Percentiles rank a stretch among this genome's conserved stretches.
Conservation (phyloP, 2,329 filamentous ascomycete species). For the Sporothrix humicola region DNA sequence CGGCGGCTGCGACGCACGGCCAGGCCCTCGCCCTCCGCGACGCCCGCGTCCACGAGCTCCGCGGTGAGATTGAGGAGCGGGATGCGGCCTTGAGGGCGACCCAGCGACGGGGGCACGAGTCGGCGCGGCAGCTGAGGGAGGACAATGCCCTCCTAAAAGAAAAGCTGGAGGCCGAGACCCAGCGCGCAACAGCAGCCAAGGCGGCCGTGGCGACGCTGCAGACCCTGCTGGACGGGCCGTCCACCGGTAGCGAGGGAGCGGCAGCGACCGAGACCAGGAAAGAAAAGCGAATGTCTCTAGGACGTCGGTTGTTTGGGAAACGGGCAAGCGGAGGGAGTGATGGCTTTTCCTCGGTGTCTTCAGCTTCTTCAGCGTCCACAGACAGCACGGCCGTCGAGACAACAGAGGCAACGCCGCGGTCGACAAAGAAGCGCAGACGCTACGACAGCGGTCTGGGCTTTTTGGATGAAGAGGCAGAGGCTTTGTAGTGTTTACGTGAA, state of each 20-base stretch:
- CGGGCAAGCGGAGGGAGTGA: too few species aligned
- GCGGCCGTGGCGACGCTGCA: constrained; percentile 57
- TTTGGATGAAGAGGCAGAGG: constrained; percentile 52
- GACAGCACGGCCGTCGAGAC: neutral
- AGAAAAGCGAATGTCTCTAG: constrained; percentile 8
- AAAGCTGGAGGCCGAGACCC: constrained; percentile 48
- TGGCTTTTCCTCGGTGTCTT: too few species aligned
- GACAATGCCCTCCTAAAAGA: constrained; percentile 52
- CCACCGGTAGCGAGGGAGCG: neutral
- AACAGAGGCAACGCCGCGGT: neutral
- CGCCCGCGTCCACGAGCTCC: constrained; percentile 55
- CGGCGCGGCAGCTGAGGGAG: constrained; percentile 52
- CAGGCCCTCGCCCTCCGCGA: constrained; percentile 58
- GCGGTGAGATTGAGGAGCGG: constrained; percentile 55
- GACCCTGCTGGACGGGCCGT: constrained; percentile 47
- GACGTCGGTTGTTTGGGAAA: neutral
- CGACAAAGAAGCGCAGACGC: constrained; percentile 52
- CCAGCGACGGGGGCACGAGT: constrained; percentile 45
- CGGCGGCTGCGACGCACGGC: constrained; percentile 52
- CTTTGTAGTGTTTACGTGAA: neutral
- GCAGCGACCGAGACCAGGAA: neutral
- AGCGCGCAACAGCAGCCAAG: constrained; percentile 50
- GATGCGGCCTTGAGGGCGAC: constrained; percentile 54
- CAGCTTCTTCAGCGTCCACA: neutral
- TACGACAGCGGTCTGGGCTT: constrained; percentile 63